Evolutionary conservation across 257 asterid species (phyloP), one percentile per base, ranked within the genome.

Genomic region (Nicotiana sylvestris): DNA sequence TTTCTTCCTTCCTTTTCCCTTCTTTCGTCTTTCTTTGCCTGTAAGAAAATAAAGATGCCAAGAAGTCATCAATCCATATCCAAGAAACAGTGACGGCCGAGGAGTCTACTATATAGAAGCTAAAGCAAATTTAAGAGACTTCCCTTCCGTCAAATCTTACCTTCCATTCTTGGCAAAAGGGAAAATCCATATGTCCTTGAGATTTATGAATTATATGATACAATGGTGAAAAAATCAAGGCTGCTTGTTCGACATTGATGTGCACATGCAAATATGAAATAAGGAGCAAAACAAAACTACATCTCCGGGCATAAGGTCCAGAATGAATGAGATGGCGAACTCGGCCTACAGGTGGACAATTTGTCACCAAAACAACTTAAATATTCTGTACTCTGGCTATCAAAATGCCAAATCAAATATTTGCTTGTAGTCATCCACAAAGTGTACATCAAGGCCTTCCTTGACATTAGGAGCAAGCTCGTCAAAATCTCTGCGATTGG

Each of bases 401-500:
- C 84, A 17, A 76, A 96, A 92, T 49, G 95, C 99, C 93, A 96
- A 82, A 64, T 88, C 90, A 39, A 80, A 90, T 81, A 96, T 94
- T 81, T 94, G 94, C 80, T 84, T 82, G 85, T 96, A 96, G 83
- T 94, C 97, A 18, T 91, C 97, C 9, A 93, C 98, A 84, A 96
- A 94, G 83, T 93, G 97, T 60, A 94, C 99, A 81, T 94, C 96
- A 13, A 96, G 91, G 33, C 98, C 98, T 85, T 91, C 98, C 91
- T 93, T 96, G 82, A 96, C 99, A 35, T 96, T 94, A 35, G 91
- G 88, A 29, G 99, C 91, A 64, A 96, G 94, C 93, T 96, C 99
- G 43, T 96, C 99, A 78, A 86, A 96, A 86, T 96, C 99, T 86
- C 99, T 93, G 66, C 94, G 87, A 88, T 96, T 96, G n/a, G 99